Conservation (phyloP, 352 stramenopile species). For the Globisporangium rhizosaccharum region DNA sequence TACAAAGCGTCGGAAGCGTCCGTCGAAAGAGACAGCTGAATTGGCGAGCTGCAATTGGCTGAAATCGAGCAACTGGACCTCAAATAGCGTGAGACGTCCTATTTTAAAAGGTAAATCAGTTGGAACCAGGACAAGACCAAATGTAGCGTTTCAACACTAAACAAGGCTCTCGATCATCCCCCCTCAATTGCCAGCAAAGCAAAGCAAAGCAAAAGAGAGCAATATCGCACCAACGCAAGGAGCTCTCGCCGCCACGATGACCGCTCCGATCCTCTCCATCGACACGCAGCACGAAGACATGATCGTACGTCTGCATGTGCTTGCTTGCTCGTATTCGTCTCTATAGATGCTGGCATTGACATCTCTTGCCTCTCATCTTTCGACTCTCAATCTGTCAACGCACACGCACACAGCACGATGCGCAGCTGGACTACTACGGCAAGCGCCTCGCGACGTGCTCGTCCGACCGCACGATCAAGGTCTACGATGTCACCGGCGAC, state of each 20-base stretch:
- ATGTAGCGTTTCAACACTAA: not conserved
- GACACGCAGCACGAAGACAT: constrained; percentile 98
- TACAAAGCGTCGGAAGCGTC: too few species aligned
- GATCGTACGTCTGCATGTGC: constrained; percentile 55
- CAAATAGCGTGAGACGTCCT: too few species aligned
- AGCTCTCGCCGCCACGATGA: constrained; percentile 39
- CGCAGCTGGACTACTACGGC: constrained; percentile 99
- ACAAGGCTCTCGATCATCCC: not conserved
- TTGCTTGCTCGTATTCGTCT: not conserved
- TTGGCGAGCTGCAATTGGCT: too few species aligned
- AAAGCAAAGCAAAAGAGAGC: constrained; percentile 13
- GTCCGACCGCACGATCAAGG: constrained; percentile 96
- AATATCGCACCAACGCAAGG: constrained; percentile 1
- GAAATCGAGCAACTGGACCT: too few species aligned
- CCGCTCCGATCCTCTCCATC: constrained; percentile 85
- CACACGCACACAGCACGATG: constrained; percentile 84
- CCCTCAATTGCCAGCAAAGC: constrained; percentile 21
- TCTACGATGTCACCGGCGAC: constrained; percentile 93
- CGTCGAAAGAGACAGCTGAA: too few species aligned
- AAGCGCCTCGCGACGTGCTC: constrained; percentile 98
- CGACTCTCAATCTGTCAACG: not conserved
- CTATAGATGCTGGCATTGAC: constrained; percentile 12
- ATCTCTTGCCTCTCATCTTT: not conserved
- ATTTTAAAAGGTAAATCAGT: too few species aligned
- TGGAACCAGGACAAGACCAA: not conserved